phyloP scores from a whole-genome alignment of 2,329 filamentous ascomycete genomes.

The Botrytis paeoniae region DNA sequence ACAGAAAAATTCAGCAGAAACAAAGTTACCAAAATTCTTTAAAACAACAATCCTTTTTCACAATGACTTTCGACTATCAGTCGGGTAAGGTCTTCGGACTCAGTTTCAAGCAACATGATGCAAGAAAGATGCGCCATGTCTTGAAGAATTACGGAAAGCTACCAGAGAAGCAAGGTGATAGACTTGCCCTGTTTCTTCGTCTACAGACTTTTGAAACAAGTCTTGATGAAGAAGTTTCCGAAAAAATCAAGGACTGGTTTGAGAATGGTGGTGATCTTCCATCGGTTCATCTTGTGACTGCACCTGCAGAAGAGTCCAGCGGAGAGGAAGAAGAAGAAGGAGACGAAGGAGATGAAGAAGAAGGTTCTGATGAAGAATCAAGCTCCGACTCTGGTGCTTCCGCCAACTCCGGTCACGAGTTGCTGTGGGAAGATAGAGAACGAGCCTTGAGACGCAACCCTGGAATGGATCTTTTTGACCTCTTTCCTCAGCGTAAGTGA shows the following conservation, averaged over 20 bases:
- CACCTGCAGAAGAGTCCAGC: background rate
- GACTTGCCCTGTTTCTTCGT: constrained; percentile 21
- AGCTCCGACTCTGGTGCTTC: background rate
- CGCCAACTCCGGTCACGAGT: background rate
- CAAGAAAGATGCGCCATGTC: constrained; percentile 28
- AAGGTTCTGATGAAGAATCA: background rate
- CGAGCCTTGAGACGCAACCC: background rate
- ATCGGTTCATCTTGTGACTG: background rate
- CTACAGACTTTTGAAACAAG: constrained; percentile 23
- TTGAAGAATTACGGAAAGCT: constrained; percentile 23
- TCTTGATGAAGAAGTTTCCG: constrained; percentile 21
- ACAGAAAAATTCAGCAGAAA: too few relatives aligned
- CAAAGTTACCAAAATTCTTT: too few relatives aligned
- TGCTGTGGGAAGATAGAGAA: background rate
- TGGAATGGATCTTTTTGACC: background rate
- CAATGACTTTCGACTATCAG: background rate
- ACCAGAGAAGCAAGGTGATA: constrained; percentile 20
- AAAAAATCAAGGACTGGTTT: constrained; percentile 26
- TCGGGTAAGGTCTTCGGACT: constrained; percentile 27
- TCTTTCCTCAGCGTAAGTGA: background rate
- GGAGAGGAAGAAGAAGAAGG: background rate
- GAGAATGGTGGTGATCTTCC: constrained; percentile 22
- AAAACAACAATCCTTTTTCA: background rate
- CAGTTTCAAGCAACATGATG: constrained; percentile 28
- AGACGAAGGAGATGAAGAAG: background rate